A percentile compares a stretch with the other conserved stretches of the same genome.
Evolutionary conservation across 2,329 filamentous ascomycete genomes (phyloP).

Genomic region (Spiromastix sp.): DNA sequence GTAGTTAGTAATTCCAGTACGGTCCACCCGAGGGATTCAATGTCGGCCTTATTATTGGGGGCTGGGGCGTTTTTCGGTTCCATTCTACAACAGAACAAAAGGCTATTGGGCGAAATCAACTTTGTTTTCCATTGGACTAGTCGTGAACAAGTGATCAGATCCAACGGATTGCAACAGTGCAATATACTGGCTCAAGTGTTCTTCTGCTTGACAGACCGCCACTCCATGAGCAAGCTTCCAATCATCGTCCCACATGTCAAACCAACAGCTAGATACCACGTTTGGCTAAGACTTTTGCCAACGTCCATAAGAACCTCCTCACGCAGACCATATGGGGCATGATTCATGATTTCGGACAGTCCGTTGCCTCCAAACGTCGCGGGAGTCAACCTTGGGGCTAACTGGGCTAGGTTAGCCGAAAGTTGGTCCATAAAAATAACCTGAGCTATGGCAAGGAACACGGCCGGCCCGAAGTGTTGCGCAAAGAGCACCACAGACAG

Average conservation of each 20-base stretch:
- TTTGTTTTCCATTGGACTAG: no score
- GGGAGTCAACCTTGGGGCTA: slow-evolving; percentile 1
- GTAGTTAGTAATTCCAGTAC: no score
- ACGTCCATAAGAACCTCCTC: slow-evolving; percentile 4
- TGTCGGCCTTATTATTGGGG: no score
- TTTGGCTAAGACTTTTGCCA: slow-evolving; percentile 8
- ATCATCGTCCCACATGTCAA: slow-evolving; percentile 16
- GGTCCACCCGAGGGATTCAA: no score
- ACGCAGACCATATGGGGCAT: slow-evolving; percentile 3
- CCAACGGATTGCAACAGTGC: no score
- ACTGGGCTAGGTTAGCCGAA: slow-evolving; percentile 1
- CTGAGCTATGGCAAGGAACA: slow-evolving; percentile 29
- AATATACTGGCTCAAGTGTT: no score
- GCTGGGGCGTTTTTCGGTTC: no score
- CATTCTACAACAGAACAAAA: no score
- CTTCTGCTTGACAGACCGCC: slow-evolving; percentile 22
- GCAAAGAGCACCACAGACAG: slow-evolving; percentile 27
- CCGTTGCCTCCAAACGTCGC: not conserved
- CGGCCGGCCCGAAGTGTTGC: slow-evolving; percentile 31
- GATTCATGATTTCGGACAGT: slow-evolving; percentile 1
- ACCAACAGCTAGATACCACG: slow-evolving; percentile 18
- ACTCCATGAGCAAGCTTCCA: slow-evolving; percentile 19
- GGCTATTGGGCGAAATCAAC: no score
- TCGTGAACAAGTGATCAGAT: no score
- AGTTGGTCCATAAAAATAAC: slow-evolving; percentile 32